A percentile compares a stretch with the other conserved stretches of the same genome.
Conservation (phyloP, 306 rosid species). For the Acacia crassicarpa region DNA sequence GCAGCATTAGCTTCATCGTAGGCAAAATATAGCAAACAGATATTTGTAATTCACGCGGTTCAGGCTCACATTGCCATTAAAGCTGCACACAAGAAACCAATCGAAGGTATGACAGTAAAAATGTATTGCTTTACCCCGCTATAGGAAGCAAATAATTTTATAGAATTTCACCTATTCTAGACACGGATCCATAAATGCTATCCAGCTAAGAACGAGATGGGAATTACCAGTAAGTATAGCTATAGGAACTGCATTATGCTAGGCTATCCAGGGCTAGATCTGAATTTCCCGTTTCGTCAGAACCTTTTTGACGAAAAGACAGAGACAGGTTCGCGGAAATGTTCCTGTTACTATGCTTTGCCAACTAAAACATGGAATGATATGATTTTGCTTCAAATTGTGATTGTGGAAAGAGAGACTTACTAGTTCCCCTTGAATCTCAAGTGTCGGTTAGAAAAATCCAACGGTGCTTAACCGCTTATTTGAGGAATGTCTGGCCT, state of each 20-base stretch:
- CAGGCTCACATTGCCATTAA: constrained; percentile 4
- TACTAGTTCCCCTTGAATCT: not conserved
- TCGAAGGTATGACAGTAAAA: not conserved
- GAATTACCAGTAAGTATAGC: constrained; percentile 26
- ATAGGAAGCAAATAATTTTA: not conserved
- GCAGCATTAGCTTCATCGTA: not conserved
- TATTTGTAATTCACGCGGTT: not conserved
- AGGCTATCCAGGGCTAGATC: constrained; percentile 29
- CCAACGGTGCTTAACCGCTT: not conserved
- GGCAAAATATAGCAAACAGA: not conserved
- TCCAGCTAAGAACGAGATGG: not conserved
- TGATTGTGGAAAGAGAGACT: not conserved
- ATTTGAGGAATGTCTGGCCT: not conserved
- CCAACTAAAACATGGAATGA: constrained; percentile 1
- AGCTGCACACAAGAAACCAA: not conserved
- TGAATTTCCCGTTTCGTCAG: constrained; percentile 26
- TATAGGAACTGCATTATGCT: constrained; percentile 20
- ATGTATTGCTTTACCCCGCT: not conserved
- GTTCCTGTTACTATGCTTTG: constrained; percentile 21
- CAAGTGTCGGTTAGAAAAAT: constrained; percentile 10
- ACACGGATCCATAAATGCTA: constrained; percentile 24
- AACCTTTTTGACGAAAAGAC: not conserved
- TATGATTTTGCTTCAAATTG: not conserved
- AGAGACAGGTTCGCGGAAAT: constrained; percentile 19
- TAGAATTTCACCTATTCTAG: not conserved